Percentiles rank a stretch among this genome's conserved stretches.
phyloP scores from a whole-genome alignment of 192 early-diverging fungal species.

The Rhizophagus prolifer region DNA sequence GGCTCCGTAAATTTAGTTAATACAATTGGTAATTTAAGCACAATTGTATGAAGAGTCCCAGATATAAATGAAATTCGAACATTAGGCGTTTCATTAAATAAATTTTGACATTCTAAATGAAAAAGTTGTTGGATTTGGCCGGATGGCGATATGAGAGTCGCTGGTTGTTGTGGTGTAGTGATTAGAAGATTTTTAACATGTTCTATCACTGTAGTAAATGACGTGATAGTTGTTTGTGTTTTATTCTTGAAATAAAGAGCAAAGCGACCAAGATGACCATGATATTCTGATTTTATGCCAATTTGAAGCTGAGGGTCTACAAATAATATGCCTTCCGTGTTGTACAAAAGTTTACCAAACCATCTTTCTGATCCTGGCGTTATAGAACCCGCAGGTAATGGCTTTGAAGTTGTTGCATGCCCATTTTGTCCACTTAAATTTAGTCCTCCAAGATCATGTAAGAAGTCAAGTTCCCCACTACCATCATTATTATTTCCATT shows the following conservation, averaged over 20 bases:
- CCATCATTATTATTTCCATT: constrained; percentile 30
- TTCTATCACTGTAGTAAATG: constrained; percentile 57
- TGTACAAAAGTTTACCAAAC: constrained; percentile 65
- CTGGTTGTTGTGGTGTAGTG: constrained; percentile 54
- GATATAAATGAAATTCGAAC: constrained; percentile 69
- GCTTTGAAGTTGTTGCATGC: not conserved
- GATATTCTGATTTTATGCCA: constrained; percentile 92
- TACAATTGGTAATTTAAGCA: constrained; percentile 74
- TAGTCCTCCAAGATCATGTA: not conserved
- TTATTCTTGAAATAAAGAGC: constrained; percentile 94
- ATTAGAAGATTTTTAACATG: constrained; percentile 50
- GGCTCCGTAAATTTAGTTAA: constrained; percentile 88
- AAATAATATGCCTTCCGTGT: constrained; percentile 85
- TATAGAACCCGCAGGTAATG: constrained; percentile 44
- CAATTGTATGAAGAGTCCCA: constrained; percentile 57
- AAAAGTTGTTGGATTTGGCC: constrained; percentile 83
- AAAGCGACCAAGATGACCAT: constrained; percentile 82
- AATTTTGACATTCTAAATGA: constrained; percentile 70
- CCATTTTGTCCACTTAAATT: not conserved
- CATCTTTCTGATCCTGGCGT: constrained; percentile 52
- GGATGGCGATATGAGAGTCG: constrained; percentile 60
- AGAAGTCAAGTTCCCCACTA: not conserved
- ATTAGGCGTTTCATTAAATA: constrained; percentile 58
- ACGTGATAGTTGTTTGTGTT: constrained; percentile 64
- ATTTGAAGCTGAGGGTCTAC: constrained; percentile 89